Conservation (phyloP, 257 asterid species). For the Nicotiana undulata region DNA sequence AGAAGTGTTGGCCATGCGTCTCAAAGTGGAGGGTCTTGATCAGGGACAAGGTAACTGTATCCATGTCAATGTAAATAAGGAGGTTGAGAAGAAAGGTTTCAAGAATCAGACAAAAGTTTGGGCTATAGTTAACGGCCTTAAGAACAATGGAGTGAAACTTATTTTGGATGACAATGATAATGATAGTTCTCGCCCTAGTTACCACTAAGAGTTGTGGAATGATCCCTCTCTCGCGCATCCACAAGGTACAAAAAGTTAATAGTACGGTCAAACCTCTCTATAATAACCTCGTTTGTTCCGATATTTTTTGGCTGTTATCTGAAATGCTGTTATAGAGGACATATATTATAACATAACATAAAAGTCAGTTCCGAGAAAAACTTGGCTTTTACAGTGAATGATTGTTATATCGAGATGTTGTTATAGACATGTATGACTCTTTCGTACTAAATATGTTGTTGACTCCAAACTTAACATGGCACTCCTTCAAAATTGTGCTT, state of each 20-base stretch:
- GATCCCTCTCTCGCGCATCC: background rate
- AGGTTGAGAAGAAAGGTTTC: constrained; percentile 73
- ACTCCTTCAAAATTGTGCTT: too few relatives aligned
- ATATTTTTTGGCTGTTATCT: too few relatives aligned
- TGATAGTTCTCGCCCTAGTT: constrained; percentile 12
- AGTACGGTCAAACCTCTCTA: too few relatives aligned
- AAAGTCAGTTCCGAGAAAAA: too few relatives aligned
- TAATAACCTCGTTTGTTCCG: too few relatives aligned
- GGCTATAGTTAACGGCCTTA: constrained; percentile 61
- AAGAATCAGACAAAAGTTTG: constrained; percentile 59
- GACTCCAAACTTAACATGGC: background rate
- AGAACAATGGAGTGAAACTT: constrained; percentile 50
- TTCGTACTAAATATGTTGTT: background rate
- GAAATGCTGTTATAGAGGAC: too few relatives aligned
- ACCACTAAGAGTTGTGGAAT: background rate
- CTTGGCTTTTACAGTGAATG: too few relatives aligned
- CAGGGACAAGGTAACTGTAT: constrained; percentile 72
- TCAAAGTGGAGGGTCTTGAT: constrained; percentile 75
- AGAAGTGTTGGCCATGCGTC: constrained; percentile 84
- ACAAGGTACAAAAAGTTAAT: background rate
- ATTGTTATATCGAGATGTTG: too few relatives aligned
- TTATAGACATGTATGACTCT: background rate
- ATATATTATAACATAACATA: too few relatives aligned
- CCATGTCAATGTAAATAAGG: constrained; percentile 61
- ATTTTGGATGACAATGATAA: constrained; percentile 44